Evolutionary conservation across 108 stramenopile species (phyloP).

Genomic region (Skeletonema grethae): DNA sequence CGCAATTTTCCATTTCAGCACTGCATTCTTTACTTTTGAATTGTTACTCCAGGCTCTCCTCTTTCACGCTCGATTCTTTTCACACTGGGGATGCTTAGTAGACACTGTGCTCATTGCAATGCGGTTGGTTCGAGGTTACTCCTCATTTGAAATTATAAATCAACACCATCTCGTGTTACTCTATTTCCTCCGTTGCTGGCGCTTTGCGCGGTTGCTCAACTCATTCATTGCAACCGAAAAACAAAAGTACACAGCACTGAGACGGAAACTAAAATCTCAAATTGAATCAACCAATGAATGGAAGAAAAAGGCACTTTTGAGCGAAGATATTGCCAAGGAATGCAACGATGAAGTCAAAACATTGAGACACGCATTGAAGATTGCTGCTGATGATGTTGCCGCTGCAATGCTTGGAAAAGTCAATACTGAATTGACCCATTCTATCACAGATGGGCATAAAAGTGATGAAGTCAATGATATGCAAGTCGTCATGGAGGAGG

Average conservation of each 20-base stretch:
- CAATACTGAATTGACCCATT: not conserved
- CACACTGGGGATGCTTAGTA: constrained; percentile 35
- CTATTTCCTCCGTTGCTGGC: constrained; percentile 18
- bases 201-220: constrained; percentile 20
- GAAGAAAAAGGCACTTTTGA: constrained; percentile 6
- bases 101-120: constrained; percentile 24
- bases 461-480: not conserved
- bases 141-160: not conserved
- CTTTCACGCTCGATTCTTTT: constrained; percentile 26
- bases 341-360: constrained; percentile 33
- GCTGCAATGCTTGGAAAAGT: constrained; percentile 4
- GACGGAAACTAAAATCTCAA: constrained; percentile 17
- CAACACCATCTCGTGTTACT: constrained; percentile 1
- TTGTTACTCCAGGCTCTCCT: constrained; percentile 14
- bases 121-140: not conserved
- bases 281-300: not conserved
- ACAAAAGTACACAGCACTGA: constrained; percentile 11
- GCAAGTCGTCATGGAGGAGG: not conserved
- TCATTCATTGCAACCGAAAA: constrained; percentile 22
- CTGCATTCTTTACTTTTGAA: constrained; percentile 2
- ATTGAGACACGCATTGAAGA: constrained; percentile 35
- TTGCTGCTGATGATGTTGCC: constrained; percentile 35
- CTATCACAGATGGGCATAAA: not conserved
- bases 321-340: constrained; percentile 9
- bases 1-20: not conserved